Conservation (phyloP, 2,329 filamentous ascomycete species). For the Immersiporthe knoxdaviesiana region DNA sequence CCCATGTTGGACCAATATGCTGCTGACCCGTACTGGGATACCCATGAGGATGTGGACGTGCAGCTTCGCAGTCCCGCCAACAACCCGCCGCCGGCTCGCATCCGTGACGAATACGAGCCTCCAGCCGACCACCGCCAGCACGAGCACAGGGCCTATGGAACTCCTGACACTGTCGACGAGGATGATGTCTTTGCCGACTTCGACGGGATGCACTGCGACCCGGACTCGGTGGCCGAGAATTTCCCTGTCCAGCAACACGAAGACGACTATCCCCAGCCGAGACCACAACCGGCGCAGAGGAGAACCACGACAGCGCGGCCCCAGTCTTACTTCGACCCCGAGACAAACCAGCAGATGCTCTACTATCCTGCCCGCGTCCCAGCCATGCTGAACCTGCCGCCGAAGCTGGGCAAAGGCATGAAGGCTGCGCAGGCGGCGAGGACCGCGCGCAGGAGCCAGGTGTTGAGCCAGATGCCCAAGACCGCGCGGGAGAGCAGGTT, state of each 20-base stretch:
- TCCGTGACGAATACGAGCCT: constrained; percentile 31
- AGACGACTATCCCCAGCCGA: constrained; percentile 30
- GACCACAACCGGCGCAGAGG: constrained; percentile 30
- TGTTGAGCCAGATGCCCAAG: constrained; percentile 65
- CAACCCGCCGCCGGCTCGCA: constrained; percentile 24
- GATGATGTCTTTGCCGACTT: constrained; percentile 76
- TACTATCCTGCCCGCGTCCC: constrained; percentile 96
- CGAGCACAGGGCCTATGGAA: constrained; percentile 56
- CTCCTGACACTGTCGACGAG: constrained; percentile 66
- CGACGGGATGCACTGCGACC: constrained; percentile 76
- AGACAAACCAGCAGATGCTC: constrained; percentile 79
- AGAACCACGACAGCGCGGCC: constrained; percentile 42
- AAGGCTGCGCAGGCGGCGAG: constrained; percentile 57
- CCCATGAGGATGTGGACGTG: constrained; percentile 16
- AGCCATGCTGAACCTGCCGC: constrained; percentile 88
- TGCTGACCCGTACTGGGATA: constrained; percentile 26
- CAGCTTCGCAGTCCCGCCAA: constrained; percentile 23
- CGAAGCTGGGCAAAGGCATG: constrained; percentile 77
- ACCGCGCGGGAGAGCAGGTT: constrained; percentile 41
- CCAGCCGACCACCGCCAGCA: constrained; percentile 46
- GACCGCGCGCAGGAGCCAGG: constrained; percentile 73
- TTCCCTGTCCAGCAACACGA: constrained; percentile 30
- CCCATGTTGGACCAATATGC: constrained; percentile 31
- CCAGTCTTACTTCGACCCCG: constrained; percentile 64
- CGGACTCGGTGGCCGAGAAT: constrained; percentile 44